Conservation (phyloP, 2,329 filamentous ascomycete genomes). For the Lasiodiplodia theobromae region DNA sequence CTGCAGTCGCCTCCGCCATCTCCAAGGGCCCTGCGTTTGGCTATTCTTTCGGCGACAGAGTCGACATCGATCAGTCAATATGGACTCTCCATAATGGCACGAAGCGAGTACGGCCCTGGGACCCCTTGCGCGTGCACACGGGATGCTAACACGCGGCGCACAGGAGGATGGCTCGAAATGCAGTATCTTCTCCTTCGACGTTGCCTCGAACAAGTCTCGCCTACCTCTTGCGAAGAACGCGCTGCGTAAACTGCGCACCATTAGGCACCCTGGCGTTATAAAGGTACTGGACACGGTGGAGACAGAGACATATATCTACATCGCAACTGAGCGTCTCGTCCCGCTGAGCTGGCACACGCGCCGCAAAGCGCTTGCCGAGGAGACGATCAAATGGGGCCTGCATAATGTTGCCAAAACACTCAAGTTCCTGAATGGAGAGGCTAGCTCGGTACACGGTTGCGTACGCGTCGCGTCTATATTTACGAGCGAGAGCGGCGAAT, state of each 20-base stretch:
- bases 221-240: constrained; percentile 91
- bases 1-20: constrained; percentile 94
- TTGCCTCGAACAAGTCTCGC: constrained; percentile 78
- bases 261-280: constrained; percentile 93
- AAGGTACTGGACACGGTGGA: constrained; percentile 95
- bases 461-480: constrained; percentile 87
- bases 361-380: constrained; percentile 83
- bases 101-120: constrained; percentile 70
- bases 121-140: constrained; percentile 1
- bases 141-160: constrained; percentile 1
- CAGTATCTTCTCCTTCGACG: constrained; percentile 96
- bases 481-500: constrained; percentile 95
- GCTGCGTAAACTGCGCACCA: constrained; percentile 87
- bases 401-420: constrained; percentile 89
- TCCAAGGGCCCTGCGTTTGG: constrained; percentile 93
- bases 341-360: constrained; percentile 91
- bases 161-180: constrained; percentile 94
- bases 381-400: constrained; percentile 96
- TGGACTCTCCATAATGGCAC: constrained; percentile 97
- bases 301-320: constrained; percentile 95
- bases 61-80: constrained; percentile 91
- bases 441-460: constrained; percentile 87
- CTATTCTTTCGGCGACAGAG: constrained; percentile 89
- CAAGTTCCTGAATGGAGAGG: constrained; percentile 96
- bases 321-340: constrained; percentile 88